Base-by-base conservation (phyloP, 441 rosid species). In the Eutrema salsugineum region DNA sequence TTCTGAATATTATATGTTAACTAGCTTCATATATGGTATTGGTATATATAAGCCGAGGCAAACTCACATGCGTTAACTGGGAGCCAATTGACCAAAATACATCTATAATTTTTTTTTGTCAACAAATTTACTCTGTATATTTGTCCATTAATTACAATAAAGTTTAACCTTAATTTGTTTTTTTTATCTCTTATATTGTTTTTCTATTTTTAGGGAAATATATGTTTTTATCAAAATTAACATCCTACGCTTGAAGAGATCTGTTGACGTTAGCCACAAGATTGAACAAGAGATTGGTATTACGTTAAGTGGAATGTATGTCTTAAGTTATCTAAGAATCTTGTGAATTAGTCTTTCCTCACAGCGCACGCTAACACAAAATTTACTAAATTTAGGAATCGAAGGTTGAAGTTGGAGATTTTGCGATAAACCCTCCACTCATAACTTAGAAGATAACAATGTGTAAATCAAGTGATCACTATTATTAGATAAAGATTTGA, bases 251-350 rank as follows among this genome's bases (percentile, higher is more conserved):
- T 48, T 64, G 46, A 35, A 64, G 20, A 49, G 44, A 65, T 2
- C 16, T 64, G 12, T 65, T 66, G 66, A 16, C 61, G 59, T 44
- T 68, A 75, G 19, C 70, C 64, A 38, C 74, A 75, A 62, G 74
- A 46, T 38, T 54, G 53, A 19, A 27, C 58, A 68, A 75, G 65
- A 54, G 79, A 55, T 75, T 75, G 75, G 70, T 47, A 54, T 46
- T 62, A 75, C 79, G 79, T 54, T 75, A 68, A 39, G 63, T 67
- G 35, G 50, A 53, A 51, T 66, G 46, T 49, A 59, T 73, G 54
- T 50, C 68, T 58, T 20, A 73, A 66, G 39, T 49, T 59, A 43
- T 40, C 56, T 60, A 60, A 74, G 12, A 42, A 61, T 36, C 50
- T 28, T 68, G 58, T 46, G 20, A 15, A 51, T 28, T 33, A 27